A percentile compares a stretch with the other conserved stretches of the same genome.
Conservation (phyloP, 2,329 filamentous ascomycete genomes). For the Colletotrichum euphorbiae region DNA sequence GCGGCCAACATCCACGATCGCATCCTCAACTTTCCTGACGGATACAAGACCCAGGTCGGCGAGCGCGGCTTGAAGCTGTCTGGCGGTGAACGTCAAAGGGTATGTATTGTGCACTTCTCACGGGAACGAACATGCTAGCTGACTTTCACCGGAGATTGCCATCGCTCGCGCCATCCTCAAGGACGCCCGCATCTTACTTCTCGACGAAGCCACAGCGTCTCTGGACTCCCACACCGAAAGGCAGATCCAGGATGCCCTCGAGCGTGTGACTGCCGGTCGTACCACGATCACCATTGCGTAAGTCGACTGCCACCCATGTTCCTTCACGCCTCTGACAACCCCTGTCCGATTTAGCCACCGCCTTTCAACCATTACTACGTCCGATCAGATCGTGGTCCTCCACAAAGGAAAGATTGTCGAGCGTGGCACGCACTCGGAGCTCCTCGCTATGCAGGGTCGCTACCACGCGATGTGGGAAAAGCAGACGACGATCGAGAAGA, state of each 20-base stretch:
- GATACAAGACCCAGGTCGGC: constrained; percentile 65
- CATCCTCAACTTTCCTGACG: constrained; percentile 64
- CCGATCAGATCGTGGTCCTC: constrained; percentile 67
- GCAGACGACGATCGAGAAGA: constrained; percentile 58
- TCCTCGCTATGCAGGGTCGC: constrained; percentile 57
- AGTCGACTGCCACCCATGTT: constrained; percentile 32
- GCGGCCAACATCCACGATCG: constrained; percentile 67
- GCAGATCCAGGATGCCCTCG: constrained; percentile 66
- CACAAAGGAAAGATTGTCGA: constrained; percentile 63
- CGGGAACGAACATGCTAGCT: neutral
- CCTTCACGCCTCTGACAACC: neutral
- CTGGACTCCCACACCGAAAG: constrained; percentile 72
- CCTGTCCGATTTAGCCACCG: constrained; percentile 56
- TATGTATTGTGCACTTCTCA: constrained; percentile 42
- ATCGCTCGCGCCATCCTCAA: constrained; percentile 76
- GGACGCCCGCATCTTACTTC: constrained; percentile 74
- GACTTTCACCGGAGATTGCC: constrained; percentile 52
- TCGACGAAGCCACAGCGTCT: constrained; percentile 79
- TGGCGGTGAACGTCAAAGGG: constrained; percentile 70
- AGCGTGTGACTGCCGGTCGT: constrained; percentile 58
- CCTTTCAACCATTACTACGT: constrained; percentile 67
- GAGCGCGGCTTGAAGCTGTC: constrained; percentile 66
- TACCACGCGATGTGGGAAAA: constrained; percentile 67
- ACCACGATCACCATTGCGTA: constrained; percentile 66
- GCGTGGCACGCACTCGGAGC: constrained; percentile 60